Conservation (phyloP, 495 filamentous ascomycete species). For the Penicillium salamii region DNA sequence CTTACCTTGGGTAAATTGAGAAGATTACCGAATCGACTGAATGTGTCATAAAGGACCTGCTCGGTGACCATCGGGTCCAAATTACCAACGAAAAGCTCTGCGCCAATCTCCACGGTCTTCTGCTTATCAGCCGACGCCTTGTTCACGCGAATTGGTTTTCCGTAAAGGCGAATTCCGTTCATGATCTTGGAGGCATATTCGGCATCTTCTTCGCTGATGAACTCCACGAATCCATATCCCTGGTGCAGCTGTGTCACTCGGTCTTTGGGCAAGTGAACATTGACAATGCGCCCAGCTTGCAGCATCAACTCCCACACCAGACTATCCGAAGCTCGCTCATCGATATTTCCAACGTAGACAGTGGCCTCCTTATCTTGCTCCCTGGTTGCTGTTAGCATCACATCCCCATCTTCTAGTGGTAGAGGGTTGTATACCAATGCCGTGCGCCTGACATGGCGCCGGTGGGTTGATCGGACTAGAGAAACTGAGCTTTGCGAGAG, state of each 20-base stretch:
- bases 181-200: constrained; percentile 96
- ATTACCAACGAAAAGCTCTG: constrained; percentile 96
- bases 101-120: constrained; percentile 91
- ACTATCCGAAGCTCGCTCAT: constrained; percentile 89
- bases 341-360: constrained; percentile 96
- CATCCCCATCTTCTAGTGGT: neutral
- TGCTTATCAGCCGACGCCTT: constrained; percentile 97
- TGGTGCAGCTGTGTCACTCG: constrained; percentile 95
- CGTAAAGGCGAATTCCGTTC: constrained; percentile 91
- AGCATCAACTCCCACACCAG: constrained; percentile 97
- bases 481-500: neutral
- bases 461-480: constrained; percentile 4
- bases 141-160: constrained; percentile 95
- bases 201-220: constrained; percentile 91
- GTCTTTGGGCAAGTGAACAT: constrained; percentile 96
- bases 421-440: constrained; percentile 68
- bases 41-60: constrained; percentile 95
- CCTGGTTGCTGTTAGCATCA: constrained; percentile 48
- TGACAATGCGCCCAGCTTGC: constrained; percentile 92
- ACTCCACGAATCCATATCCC: constrained; percentile 98
- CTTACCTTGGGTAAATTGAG: constrained; percentile 75
- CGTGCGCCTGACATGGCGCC: constrained; percentile 66
- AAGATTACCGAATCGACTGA: constrained; percentile 86
- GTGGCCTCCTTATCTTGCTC: constrained; percentile 99
- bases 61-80: constrained; percentile 94